Base-by-base conservation (phyloP, 2,329 filamentous ascomycete species). In the Fusarium dlaminii region DNA sequence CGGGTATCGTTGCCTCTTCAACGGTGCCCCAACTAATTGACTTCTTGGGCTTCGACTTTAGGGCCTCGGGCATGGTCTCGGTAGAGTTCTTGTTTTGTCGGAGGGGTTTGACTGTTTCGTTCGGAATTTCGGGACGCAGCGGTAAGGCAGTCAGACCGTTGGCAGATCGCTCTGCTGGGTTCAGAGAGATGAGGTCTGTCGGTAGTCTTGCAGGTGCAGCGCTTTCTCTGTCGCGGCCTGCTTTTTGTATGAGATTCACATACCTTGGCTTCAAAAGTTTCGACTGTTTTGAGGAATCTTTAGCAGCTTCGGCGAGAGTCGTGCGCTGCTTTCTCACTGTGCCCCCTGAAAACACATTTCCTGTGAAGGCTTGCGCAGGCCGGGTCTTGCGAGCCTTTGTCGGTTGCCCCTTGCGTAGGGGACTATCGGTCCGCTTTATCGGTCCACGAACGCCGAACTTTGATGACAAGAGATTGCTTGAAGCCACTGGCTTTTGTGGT, bases 321-420 rank as follows among this genome's bases (percentile, higher is more conserved):
- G 63, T 48, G 20, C 84, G 81, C 27, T 76, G 74, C 68, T 83
- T 86, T 36, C 75, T 79, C 32, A 73, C 78, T 64, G 81, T 86
- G 5, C 87, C 87, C 15, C 81, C 81, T 12, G 78, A 70, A 54
- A 89, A 89, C 3, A 89, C 83, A 65, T 89, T 89, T 36, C 61
- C 61, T 34, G 63, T 70, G 30, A 64, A 69, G 11, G 48, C 54
- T 15, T 61, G 58, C 29, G 68, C 27, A 27, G 51, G 51, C 37
- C 73, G 70, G 22, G 58, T 66, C 55, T 60, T 74, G 45, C 43
- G 74, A 37, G 42, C 64, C 43, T 55, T 55, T 18, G 45, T 68
- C 46, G 43, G 39, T 36, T 39, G 68, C 52, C 24, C 54, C 54
- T 69, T 61, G 37, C 51, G 54, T 58, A 42, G 22, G n/a, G 48